phyloP scores from a whole-genome alignment of 176 grass and related monocot species.

The Phyllostachys edulis region DNA sequence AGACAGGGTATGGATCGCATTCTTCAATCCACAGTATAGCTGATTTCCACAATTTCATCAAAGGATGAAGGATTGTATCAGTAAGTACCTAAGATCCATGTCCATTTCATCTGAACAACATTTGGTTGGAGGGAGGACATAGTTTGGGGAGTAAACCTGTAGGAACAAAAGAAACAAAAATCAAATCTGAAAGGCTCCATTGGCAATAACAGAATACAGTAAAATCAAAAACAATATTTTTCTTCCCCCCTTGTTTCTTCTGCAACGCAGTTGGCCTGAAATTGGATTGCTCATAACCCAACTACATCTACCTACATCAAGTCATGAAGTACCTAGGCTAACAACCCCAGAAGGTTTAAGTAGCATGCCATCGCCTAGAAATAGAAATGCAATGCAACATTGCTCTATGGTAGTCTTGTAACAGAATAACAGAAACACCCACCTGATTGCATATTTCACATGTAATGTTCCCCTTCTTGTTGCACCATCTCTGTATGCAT shows the following conservation, averaged over 20 bases:
- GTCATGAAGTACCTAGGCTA: not conserved
- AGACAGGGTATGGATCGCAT: not conserved
- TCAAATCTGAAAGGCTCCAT: not conserved
- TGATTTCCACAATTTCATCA: not conserved
- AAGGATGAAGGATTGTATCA: not conserved
- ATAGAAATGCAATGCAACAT: not conserved
- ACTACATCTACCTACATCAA: not conserved
- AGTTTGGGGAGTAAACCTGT: conserved; percentile 88
- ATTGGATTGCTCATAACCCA: not conserved
- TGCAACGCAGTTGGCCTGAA: not conserved
- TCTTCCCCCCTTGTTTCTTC: not conserved
- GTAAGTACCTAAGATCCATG: conserved; percentile 80
- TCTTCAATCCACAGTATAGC: not conserved
- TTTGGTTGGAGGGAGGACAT: conserved; percentile 57
- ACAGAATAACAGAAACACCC: conserved; percentile 21
- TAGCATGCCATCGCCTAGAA: not conserved
- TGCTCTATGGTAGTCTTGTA: not conserved
- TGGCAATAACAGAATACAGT: not conserved
- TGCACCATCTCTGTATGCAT: conserved; percentile 99
- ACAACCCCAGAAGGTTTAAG: not conserved
- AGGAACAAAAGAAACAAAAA: conserved; percentile 19
- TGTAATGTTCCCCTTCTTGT: conserved; percentile 95
- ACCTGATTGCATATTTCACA: conserved; percentile 99
- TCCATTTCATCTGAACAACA: conserved; percentile 69
- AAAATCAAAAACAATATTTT: not conserved